phyloP scores from a whole-genome alignment of 371 early-diverging fungal genomes.

The Lichtheimia ramosa region DNA sequence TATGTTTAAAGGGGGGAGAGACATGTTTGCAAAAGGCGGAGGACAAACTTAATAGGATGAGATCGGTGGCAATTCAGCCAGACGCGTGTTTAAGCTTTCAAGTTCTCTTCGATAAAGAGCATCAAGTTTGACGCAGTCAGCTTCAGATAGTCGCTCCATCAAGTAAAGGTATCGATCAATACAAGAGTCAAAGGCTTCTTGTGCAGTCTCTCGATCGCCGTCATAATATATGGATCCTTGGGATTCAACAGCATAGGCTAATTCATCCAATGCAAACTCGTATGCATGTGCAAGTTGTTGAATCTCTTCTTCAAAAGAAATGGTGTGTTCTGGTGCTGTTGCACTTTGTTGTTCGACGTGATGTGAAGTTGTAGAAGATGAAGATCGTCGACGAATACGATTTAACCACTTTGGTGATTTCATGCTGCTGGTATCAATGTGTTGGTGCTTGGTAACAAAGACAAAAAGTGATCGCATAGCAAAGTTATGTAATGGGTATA shows the following conservation, averaged over 20 bases:
- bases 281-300: constrained; percentile 2
- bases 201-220: constrained; percentile 16
- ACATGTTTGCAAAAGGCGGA: background rate
- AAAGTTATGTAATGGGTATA: no score
- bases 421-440: background rate
- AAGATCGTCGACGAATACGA: constrained; percentile 12
- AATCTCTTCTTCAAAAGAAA: constrained; percentile 7
- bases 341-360: background rate
- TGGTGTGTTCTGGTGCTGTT: background rate
- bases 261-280: constrained; percentile 10
- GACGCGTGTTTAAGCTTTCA: constrained; percentile 1
- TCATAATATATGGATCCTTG: constrained; percentile 26
- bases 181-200: constrained; percentile 14
- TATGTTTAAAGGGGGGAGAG: background rate
- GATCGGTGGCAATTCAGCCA: constrained; percentile 8
- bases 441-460: no score
- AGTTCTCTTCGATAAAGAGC: constrained; percentile 18
- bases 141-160: constrained; percentile 17
- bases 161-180: constrained; percentile 18
- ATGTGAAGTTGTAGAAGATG: background rate
- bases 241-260: constrained; percentile 24
- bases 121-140: constrained; percentile 17
- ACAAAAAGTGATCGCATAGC: no score
- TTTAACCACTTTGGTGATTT: constrained; percentile 8
- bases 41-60: background rate